Evolutionary conservation across 2,329 filamentous ascomycete genomes (phyloP).

Genomic region (Cercospora zeina): DNA sequence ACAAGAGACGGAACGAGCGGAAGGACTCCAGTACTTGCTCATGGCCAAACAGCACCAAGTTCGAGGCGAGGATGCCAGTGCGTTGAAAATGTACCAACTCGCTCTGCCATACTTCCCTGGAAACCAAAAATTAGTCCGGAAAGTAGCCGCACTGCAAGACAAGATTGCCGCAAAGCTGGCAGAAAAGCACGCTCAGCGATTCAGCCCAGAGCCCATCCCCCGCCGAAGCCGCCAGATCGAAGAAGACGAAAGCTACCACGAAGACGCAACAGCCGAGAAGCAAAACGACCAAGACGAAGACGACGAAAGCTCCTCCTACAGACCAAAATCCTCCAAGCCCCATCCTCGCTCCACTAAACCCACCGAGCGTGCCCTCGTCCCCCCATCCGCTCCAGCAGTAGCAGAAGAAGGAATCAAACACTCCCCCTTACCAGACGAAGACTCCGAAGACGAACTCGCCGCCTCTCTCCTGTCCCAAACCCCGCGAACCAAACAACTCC

Average conservation of each 20-base stretch:
- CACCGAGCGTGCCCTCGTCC: slow-evolving; percentile 11
- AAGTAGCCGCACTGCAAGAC: slow-evolving; percentile 57
- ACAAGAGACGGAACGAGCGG: slow-evolving; percentile 70
- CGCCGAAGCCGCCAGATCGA: slow-evolving; percentile 17
- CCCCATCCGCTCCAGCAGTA: background rate
- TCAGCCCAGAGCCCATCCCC: slow-evolving; percentile 11
- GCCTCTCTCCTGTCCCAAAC: slow-evolving; percentile 42
- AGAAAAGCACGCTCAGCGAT: slow-evolving; percentile 24
- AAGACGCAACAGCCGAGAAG: slow-evolving; percentile 39
- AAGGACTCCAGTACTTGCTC: slow-evolving; percentile 82
- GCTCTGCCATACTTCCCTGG: slow-evolving; percentile 83
- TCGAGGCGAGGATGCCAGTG: slow-evolving; percentile 72
- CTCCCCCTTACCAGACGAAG: slow-evolving; percentile 23
- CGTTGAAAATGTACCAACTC: slow-evolving; percentile 81
- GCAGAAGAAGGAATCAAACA: slow-evolving; percentile 20
- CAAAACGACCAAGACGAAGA: slow-evolving; percentile 37
- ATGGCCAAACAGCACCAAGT: slow-evolving; percentile 90
- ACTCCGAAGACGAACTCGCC: slow-evolving; percentile 40
- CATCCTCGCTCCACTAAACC: slow-evolving; percentile 29
- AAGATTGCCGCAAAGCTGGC: slow-evolving; percentile 49
- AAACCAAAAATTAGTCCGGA: slow-evolving; percentile 69
- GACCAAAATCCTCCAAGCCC: slow-evolving; percentile 43
- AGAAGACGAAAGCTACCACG: slow-evolving; percentile 50
- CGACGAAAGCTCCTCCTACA: slow-evolving; percentile 43
- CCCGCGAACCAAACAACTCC: slow-evolving; percentile 62